phyloP scores from a whole-genome alignment of 2,329 filamentous ascomycete genomes.

The Diaporthe nobilis region DNA sequence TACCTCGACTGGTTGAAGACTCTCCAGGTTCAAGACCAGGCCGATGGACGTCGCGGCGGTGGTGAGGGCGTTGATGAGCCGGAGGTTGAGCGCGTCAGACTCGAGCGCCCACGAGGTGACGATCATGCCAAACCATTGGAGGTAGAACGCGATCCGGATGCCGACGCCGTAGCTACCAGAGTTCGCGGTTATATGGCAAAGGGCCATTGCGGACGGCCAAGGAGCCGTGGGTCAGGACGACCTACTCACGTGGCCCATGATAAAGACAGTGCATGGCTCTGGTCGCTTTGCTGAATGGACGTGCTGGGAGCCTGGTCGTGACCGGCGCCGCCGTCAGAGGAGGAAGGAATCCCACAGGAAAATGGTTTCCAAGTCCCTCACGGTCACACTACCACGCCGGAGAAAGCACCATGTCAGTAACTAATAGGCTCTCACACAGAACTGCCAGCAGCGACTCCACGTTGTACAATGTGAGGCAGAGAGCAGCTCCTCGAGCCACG shows the following conservation, averaged over 20 bases:
- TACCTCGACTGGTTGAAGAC: conserved; percentile 40
- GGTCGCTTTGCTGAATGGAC: neutral
- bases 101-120: conserved; percentile 39
- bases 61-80: conserved; percentile 39
- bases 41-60: conserved; percentile 38
- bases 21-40: conserved; percentile 26
- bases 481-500: conserved; percentile 33
- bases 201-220: conserved; percentile 21
- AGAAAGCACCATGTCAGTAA: neutral
- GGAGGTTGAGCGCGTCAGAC: conserved; percentile 35
- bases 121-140: conserved; percentile 42
- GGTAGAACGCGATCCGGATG: conserved; percentile 40
- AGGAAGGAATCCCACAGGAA: neutral
- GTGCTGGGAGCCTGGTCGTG: neutral
- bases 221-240: neutral
- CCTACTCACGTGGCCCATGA: neutral
- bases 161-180: conserved; percentile 39
- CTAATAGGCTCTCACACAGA: neutral
- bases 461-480: conserved; percentile 10
- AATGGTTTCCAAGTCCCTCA: neutral
- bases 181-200: conserved; percentile 34
- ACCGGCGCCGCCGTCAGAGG: neutral
- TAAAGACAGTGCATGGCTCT: neutral
- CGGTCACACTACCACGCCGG: neutral
- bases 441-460: conserved; percentile 1